phyloP scores from a whole-genome alignment of 1,284 basidiomycete species.

The Macrocystidia cucumis region DNA sequence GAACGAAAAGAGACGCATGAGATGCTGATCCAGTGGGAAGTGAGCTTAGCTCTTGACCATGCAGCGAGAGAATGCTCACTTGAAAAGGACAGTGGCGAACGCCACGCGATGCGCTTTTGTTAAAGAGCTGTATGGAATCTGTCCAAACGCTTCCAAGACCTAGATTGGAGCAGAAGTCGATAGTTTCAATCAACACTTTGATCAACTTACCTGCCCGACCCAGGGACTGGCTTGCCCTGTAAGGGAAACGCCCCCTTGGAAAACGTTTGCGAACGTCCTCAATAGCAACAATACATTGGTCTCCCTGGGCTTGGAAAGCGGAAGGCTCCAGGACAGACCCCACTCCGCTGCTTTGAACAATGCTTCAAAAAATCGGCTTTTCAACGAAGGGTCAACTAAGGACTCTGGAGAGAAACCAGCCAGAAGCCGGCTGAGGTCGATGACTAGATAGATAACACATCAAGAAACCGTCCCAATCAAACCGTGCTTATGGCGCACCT shows the following conservation, averaged over 20 bases:
- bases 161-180: constrained; percentile 18
- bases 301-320: constrained; percentile 65
- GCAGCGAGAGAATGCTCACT: constrained; percentile 41
- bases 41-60: background rate
- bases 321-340: constrained; percentile 42
- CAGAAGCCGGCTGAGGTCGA: constrained; percentile 82
- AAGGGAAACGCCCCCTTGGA: constrained; percentile 44
- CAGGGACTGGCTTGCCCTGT: constrained; percentile 38
- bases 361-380: constrained; percentile 48
- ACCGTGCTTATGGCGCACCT: constrained; percentile 32
- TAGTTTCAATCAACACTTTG: constrained; percentile 1
- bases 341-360: constrained; percentile 71
- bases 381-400: constrained; percentile 36
- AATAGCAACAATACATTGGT: constrained; percentile 85
- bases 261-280: constrained; percentile 76
- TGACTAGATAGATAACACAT: constrained; percentile 44
- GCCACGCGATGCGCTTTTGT: constrained; percentile 70
- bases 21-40: constrained; percentile 31
- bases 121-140: constrained; percentile 44
- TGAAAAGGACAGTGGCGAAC: constrained; percentile 72
- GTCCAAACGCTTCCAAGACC: constrained; percentile 47
- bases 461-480: background rate
- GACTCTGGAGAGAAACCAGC: constrained; percentile 57
- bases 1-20: constrained; percentile 49
- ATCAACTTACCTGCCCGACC: constrained; percentile 40